phyloP scores from a whole-genome alignment of 345 rosid species.

The Cardiospermum halicacabum region DNA sequence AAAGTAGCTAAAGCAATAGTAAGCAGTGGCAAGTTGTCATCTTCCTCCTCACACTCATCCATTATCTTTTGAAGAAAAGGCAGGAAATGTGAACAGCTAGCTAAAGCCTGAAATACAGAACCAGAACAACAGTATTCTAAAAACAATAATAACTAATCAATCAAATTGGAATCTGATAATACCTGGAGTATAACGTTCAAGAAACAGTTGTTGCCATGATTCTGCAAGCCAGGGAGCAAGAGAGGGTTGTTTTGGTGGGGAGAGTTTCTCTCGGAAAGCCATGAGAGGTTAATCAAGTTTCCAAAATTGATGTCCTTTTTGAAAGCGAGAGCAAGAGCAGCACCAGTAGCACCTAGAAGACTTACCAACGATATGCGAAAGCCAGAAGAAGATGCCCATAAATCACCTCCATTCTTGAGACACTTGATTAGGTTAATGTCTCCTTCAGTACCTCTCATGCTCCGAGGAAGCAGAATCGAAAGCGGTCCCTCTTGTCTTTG shows the following conservation, averaged over 20 bases:
- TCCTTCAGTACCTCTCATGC: conserved; percentile 1
- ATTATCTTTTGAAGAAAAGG: conserved; percentile 51
- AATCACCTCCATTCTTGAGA: conserved; percentile 14
- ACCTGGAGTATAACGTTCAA: conserved; percentile 88
- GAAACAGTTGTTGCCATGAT: conserved; percentile 83
- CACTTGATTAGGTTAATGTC: not conserved
- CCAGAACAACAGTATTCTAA: not conserved
- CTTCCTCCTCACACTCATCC: conserved; percentile 45
- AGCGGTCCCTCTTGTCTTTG: too few relatives aligned
- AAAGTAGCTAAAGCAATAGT: conserved; percentile 54
- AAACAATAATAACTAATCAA: not conserved
- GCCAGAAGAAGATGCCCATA: conserved; percentile 21
- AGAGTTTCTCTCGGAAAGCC: conserved; percentile 25
- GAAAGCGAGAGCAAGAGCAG: conserved; percentile 47
- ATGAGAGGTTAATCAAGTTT: conserved; percentile 15
- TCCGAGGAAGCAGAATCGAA: too few relatives aligned
- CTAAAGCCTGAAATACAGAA: conserved; percentile 55
- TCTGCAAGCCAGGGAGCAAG: conserved; percentile 71
- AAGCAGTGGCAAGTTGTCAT: conserved; percentile 59
- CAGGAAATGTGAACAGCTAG: conserved; percentile 63
- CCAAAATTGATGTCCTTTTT: conserved; percentile 37
- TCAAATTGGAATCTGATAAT: conserved; percentile 6
- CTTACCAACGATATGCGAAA: conserved; percentile 45
- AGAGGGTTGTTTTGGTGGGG: conserved; percentile 20
- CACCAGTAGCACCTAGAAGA: conserved; percentile 51